Evolutionary conservation across 2,329 filamentous ascomycete species (phyloP), one percentile per base, ranked within the genome.

Genomic region (Coniochaeta sp.): DNA sequence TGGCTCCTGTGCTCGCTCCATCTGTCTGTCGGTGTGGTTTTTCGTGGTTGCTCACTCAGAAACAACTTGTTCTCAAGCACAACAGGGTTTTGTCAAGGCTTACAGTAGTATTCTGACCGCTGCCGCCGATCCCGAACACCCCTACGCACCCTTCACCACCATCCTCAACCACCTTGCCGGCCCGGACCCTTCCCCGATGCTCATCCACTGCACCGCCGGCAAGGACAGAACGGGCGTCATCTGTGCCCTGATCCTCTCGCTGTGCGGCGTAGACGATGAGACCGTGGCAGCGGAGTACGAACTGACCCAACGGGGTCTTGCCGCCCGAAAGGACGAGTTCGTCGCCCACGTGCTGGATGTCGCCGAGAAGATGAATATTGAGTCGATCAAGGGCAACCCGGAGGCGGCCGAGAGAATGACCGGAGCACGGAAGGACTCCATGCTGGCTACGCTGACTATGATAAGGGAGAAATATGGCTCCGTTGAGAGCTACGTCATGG

Each of bases 171-270:
- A 88, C 58, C 69, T 89, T 6, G 65, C 78, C 60, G 56, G 59
- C 18, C 49, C 60, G 12, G 57, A 61, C 52, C 67, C 48, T 48
- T 65, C 69, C 1, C 81, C 83, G 7, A 67, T 86, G 10, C 70
- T 89, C 6, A 71, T 90, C 7, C 86, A 91, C 62, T 91, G 87
- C 65, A 87, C 86, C 0, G 86, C 85, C 0, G 87, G 87, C 12
- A 91, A 91, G 67, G 87, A 91, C 64, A 76, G 87, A 40, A 91
- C 87, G 0, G 87, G 87, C 2, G 76, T 91, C 4, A 68, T 89
- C 42, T 79, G 81, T 48, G 87, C 85, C 3, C 59, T 91, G 35
- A 63, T 91, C 8, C 72, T 89, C 33, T 69, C 77, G 24, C 72
- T 89, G 26, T 82, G 82, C 8, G 82, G 83, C 4, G 82, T 88